A percentile compares a stretch with the other conserved stretches of the same genome.
These are phyloP conservation scores for Diddensiella transvaalensis DNA, from an alignment of 805 yeast species.

Conservation along the genomic window DNA sequence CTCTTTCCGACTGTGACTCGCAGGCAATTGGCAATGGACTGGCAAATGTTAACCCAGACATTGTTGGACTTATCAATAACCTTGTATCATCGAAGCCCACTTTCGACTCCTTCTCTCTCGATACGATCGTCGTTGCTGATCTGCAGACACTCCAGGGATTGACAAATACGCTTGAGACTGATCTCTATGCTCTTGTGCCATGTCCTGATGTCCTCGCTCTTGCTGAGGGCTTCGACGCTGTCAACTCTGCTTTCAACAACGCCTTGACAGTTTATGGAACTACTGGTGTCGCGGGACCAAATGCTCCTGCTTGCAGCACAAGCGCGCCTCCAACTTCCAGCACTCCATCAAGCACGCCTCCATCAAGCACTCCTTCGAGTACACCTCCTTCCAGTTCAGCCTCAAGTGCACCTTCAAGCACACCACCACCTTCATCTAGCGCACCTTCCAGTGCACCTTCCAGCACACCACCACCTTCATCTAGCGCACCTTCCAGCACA, in stretches of 20 bases:
- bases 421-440: neutral
- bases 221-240: neutral
- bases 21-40: conserved; percentile 13
- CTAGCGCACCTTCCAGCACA: neutral
- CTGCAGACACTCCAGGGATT: conserved; percentile 8
- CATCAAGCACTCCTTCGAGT: neutral
- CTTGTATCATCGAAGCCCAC: conserved; percentile 26
- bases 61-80: conserved; percentile 18
- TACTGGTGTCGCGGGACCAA: neutral
- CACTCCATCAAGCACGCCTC: neutral
- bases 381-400: neutral
- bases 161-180: conserved; percentile 8
- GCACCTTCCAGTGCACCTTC: neutral
- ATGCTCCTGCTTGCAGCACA: neutral
- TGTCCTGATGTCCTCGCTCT: conserved; percentile 8
- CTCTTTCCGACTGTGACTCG: conserved; percentile 15
- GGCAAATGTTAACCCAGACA: conserved; percentile 12
- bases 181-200: conserved; percentile 11
- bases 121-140: conserved; percentile 15
- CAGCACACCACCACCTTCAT: neutral
- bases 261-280: neutral
- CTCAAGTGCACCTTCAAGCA: neutral
- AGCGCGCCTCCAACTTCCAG: neutral
- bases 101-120: conserved; percentile 25
- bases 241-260: neutral